These are phyloP conservation scores for Xerocomellus dryophilus DNA, from an alignment of 768 basidiomycete species.

Conservation along the genomic window DNA sequence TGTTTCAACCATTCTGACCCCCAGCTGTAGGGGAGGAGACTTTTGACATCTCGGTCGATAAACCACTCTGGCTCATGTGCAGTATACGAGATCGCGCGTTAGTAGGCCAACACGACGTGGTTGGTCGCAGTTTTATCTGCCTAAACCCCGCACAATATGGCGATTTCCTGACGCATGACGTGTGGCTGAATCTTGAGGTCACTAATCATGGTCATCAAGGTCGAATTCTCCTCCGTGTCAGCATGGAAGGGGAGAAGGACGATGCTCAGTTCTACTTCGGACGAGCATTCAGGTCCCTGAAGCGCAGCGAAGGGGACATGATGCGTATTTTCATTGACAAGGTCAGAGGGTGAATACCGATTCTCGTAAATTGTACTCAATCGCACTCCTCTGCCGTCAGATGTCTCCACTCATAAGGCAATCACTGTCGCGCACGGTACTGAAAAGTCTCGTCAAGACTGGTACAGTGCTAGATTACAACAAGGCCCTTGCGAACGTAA, in stretches of 20 bases:
- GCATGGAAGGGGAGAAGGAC: conserved; percentile 99
- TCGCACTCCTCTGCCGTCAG: conserved; percentile 38
- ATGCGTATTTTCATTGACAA: conserved; percentile 95
- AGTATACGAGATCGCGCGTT: conserved; percentile 89
- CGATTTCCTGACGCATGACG: conserved; percentile 86
- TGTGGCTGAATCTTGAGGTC: conserved; percentile 89
- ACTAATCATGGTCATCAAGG: conserved; percentile 48
- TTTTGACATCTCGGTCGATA: conserved; percentile 90
- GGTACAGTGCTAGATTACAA: conserved; percentile 74
- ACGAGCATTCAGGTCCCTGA: conserved; percentile 88
- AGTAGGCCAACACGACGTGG: conserved; percentile 88
- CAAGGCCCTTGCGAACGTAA: conserved; percentile 80
- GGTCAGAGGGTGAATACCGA: conserved; percentile 40
- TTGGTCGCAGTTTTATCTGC: conserved; percentile 89
- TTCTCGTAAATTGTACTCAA: not conserved
- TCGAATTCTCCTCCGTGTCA: conserved; percentile 80
- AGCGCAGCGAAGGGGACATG: conserved; percentile 94
- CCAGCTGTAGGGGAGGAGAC: conserved; percentile 83
- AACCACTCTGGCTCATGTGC: conserved; percentile 95
- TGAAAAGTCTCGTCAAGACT: conserved; percentile 75
- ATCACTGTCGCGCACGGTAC: conserved; percentile 69
- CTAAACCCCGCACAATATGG: conserved; percentile 85
- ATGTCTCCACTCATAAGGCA: conserved; percentile 93
- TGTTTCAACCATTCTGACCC: conserved; percentile 3
- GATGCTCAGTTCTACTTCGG: conserved; percentile 98